phyloP scores from a whole-genome alignment of 1,284 basidiomycete genomes.

The Moniliophthora roreri region DNA sequence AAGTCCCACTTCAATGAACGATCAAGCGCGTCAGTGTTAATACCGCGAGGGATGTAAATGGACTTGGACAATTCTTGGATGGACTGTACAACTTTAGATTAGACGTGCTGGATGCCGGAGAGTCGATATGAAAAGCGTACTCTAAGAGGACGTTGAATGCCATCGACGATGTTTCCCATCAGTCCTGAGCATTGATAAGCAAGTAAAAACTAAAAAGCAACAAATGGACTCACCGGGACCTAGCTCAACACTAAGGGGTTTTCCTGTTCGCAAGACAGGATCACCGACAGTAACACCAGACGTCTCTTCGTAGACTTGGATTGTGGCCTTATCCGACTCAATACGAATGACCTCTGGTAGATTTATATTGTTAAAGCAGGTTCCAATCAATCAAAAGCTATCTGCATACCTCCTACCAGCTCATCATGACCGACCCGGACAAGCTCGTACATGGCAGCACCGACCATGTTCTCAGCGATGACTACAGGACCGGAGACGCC shows the following conservation, averaged over 20 bases:
- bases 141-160: slow-evolving; percentile 90
- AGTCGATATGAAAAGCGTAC: slow-evolving; percentile 40
- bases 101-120: slow-evolving; percentile 4
- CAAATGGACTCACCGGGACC: slow-evolving; percentile 72
- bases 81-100: slow-evolving; percentile 47
- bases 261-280: slow-evolving; percentile 95
- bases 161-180: slow-evolving; percentile 99
- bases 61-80: slow-evolving; percentile 97
- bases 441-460: slow-evolving; percentile 96
- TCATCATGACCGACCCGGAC: slow-evolving; percentile 97
- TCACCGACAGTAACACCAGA: slow-evolving; percentile 98
- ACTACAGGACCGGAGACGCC: slow-evolving; percentile 97
- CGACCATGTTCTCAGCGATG: slow-evolving; percentile 95
- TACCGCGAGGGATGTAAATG: slow-evolving; percentile 98
- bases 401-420: slow-evolving; percentile 84
- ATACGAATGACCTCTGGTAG: slow-evolving; percentile 92
- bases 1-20: slow-evolving; percentile 95
- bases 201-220: not conserved
- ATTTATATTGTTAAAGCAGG: not conserved
- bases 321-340: slow-evolving; percentile 95
- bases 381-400: not conserved
- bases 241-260: slow-evolving; percentile 96
- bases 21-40: slow-evolving; percentile 96
- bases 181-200: slow-evolving; percentile 54
- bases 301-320: slow-evolving; percentile 99